These are phyloP conservation scores for Gnomoniopsis smithogilvyi DNA, from an alignment of 2,329 filamentous ascomycete species.

Conservation along the genomic window DNA sequence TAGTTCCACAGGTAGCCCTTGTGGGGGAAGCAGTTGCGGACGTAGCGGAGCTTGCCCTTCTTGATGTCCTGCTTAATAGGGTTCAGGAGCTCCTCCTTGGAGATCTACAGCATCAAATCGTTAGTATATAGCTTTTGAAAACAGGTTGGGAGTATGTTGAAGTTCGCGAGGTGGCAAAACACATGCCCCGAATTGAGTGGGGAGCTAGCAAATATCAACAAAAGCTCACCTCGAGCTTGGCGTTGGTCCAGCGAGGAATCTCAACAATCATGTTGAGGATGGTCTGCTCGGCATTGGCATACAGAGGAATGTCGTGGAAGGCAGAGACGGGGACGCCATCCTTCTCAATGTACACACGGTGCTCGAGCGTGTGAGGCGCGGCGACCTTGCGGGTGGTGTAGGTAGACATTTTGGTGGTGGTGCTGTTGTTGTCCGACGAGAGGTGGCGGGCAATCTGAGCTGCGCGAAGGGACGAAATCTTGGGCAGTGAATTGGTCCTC, in stretches of 20 bases:
- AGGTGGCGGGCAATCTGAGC: constrained; percentile 55
- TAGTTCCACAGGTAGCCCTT: constrained; percentile 99
- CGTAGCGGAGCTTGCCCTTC: constrained; percentile 99
- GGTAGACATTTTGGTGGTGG: constrained; percentile 49
- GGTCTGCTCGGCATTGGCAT: constrained; percentile 93
- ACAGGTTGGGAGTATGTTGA: not conserved
- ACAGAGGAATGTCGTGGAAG: constrained; percentile 98
- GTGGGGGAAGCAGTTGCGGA: constrained; percentile 99
- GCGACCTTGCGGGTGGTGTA: constrained; percentile 86
- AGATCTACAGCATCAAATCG: constrained; percentile 62
- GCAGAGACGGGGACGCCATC: constrained; percentile 91
- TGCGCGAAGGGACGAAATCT: constrained; percentile 48
- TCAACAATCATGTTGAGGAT: constrained; percentile 99
- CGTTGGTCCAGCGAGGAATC: constrained; percentile 99
- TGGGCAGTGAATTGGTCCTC: constrained; percentile 26
- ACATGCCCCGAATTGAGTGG: not conserved
- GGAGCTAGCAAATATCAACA: constrained; percentile 11
- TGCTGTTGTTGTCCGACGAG: constrained; percentile 29
- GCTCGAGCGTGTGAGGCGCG: constrained; percentile 66
- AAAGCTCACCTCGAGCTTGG: constrained; percentile 87
- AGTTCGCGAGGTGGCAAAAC: not conserved
- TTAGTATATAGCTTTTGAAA: not conserved
- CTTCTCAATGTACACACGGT: constrained; percentile 97
- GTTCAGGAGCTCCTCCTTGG: constrained; percentile 97
- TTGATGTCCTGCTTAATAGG: constrained; percentile 99